phyloP scores from a whole-genome alignment of 306 rosid species.

The Acacia crassicarpa region DNA sequence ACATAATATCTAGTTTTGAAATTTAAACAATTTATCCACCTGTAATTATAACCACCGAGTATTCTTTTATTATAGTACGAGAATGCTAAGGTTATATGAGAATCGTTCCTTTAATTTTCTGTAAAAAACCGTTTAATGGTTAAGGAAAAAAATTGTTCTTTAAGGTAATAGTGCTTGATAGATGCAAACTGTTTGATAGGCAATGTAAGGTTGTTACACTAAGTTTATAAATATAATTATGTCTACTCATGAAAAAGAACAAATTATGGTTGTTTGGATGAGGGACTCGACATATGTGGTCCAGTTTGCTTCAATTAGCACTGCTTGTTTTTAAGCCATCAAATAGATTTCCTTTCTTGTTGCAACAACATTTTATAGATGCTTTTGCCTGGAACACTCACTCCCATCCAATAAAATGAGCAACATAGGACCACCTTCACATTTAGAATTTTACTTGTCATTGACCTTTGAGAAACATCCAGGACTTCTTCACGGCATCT shows the following conservation, averaged over 20 bases:
- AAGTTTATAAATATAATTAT: background rate
- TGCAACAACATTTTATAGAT: background rate
- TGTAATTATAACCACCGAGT: background rate
- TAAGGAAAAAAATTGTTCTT: background rate
- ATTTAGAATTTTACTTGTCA: constrained; percentile 13
- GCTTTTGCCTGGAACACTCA: constrained; percentile 26
- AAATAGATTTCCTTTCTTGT: constrained; percentile 25
- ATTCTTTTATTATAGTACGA: background rate
- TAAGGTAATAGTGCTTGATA: background rate
- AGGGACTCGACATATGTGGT: background rate
- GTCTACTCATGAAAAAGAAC: background rate
- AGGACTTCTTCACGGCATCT: constrained; percentile 75
- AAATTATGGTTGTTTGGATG: background rate
- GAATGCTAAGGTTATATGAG: background rate
- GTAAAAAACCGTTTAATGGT: background rate
- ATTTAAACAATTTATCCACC: background rate
- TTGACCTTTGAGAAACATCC: constrained; percentile 36
- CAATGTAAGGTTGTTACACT: background rate
- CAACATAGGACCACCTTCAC: constrained; percentile 8
- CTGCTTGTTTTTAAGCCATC: constrained; percentile 23
- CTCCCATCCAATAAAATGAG: background rate
- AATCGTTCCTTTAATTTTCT: background rate
- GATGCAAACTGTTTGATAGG: background rate
- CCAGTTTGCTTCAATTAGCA: background rate
- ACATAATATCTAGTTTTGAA: background rate